Conservation (phyloP, 108 stramenopile genomes). For the Bacterosira constricta region DNA sequence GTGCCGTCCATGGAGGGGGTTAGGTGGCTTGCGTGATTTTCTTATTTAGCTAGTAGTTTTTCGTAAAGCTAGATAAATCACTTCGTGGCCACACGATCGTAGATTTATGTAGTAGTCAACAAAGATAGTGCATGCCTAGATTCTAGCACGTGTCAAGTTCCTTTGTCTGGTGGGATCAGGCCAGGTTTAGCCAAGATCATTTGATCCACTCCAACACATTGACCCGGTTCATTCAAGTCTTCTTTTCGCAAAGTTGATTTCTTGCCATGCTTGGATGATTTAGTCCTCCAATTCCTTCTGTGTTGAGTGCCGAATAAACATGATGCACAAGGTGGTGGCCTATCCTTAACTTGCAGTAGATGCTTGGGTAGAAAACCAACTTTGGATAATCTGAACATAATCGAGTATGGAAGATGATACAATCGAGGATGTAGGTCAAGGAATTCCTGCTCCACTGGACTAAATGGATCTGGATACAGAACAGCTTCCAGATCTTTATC, state of each 20-base stretch:
- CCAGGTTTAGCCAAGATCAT: conserved; percentile 52
- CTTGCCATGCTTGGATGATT: neutral
- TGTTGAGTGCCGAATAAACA: conserved; percentile 35
- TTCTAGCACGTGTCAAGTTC: conserved; percentile 29
- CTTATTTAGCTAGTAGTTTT: no score
- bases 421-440: neutral
- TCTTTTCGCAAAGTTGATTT: neutral
- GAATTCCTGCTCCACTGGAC: conserved; percentile 5
- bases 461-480: neutral
- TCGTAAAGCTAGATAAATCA: no score
- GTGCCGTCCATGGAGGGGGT: no score
- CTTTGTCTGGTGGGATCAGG: conserved; percentile 52
- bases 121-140: conserved; percentile 52
- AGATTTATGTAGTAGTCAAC: conserved; percentile 61
- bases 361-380: neutral
- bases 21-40: no score
- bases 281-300: conserved; percentile 25
- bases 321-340: conserved; percentile 10
- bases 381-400: neutral
- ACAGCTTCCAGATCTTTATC: neutral
- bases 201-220: conserved; percentile 54
- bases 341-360: neutral
- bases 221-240: conserved; percentile 30
- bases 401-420: neutral
- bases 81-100: no score